Conservation (phyloP, 495 filamentous ascomycete genomes). For the Trichocladium uniseriatum region DNA sequence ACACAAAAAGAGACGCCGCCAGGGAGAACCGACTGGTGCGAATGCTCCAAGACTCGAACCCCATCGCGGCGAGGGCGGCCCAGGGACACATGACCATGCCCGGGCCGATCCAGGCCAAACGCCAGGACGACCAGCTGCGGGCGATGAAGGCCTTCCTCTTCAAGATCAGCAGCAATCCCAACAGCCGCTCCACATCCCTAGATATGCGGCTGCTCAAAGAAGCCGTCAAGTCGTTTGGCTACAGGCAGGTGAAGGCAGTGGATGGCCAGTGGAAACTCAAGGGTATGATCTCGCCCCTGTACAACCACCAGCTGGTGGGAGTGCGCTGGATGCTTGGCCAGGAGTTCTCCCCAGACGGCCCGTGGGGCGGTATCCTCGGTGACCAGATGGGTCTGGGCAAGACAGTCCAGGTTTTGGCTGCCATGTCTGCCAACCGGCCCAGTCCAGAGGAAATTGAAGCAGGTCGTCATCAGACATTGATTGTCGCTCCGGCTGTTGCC, state of each 20-base stretch:
- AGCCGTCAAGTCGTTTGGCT: not conserved
- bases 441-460: not conserved
- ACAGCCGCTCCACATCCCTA: not conserved
- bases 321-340: not conserved
- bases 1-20: not conserved
- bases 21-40: not conserved
- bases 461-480: not conserved
- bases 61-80: not conserved
- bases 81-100: not conserved
- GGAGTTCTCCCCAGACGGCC: not conserved
- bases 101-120: not conserved
- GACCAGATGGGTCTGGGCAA: constrained; percentile 4
- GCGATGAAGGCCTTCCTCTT: not conserved
- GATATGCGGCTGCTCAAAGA: not conserved
- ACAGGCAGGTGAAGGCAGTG: not conserved
- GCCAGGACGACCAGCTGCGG: not conserved
- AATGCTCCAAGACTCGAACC: not conserved
- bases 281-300: not conserved
- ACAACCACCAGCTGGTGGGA: constrained; percentile 1
- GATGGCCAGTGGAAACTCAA: not conserved
- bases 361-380: not conserved
- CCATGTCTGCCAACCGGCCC: not conserved
- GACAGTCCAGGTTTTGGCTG: not conserved
- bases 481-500: not conserved
- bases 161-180: not conserved